Percentiles rank a stretch among this genome's conserved stretches.
Conservation (phyloP, 192 early-diverging fungal species). For the Podila horticola region DNA sequence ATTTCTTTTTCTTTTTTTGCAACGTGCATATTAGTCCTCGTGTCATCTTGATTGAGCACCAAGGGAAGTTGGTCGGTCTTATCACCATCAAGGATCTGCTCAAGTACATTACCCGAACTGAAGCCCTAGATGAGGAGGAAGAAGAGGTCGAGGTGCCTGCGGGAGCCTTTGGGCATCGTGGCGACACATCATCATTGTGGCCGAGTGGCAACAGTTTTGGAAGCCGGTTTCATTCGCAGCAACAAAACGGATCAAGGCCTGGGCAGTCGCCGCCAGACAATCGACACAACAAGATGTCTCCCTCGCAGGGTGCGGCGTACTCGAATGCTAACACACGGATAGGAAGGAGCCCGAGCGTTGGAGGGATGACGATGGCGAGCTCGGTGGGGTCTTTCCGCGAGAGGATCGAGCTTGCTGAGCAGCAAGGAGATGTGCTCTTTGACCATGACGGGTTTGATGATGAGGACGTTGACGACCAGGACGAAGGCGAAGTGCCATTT, state of each 20-base stretch:
- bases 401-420: slow-evolving; percentile 35
- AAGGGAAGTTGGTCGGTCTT: slow-evolving; percentile 71
- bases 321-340: background rate
- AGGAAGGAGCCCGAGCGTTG: slow-evolving; percentile 34
- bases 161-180: background rate
- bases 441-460: slow-evolving; percentile 26
- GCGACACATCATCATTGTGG: background rate
- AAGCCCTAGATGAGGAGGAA: slow-evolving; percentile 50
- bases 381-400: slow-evolving; percentile 45
- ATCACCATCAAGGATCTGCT: slow-evolving; percentile 84
- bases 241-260: too few relatives aligned
- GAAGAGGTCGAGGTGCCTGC: slow-evolving; percentile 27
- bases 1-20: too few relatives aligned
- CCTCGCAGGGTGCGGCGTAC: too few relatives aligned
- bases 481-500: slow-evolving; percentile 43
- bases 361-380: slow-evolving; percentile 44
- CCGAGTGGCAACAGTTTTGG: background rate
- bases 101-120: slow-evolving; percentile 63
- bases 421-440: slow-evolving; percentile 27
- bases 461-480: slow-evolving; percentile 26
- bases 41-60: slow-evolving; percentile 72
- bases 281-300: too few relatives aligned
- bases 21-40: slow-evolving; percentile 59
- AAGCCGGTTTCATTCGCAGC: background rate
- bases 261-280: too few relatives aligned